These are phyloP conservation scores for Oryza officinalis DNA, from an alignment of 176 grass and related monocot species.

Conservation along the genomic window DNA sequence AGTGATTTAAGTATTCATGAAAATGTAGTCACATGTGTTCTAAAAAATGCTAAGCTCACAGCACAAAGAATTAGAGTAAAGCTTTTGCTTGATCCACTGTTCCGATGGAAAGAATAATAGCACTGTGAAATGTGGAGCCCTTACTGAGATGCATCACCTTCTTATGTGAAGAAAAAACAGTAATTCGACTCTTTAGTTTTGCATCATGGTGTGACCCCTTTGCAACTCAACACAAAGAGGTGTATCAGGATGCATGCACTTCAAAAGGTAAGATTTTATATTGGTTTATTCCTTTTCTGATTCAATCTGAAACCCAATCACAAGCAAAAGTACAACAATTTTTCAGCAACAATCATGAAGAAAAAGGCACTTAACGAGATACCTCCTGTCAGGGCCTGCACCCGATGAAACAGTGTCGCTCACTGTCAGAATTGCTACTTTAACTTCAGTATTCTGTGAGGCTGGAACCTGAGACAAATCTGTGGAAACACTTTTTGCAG, in stretches of 20 bases:
- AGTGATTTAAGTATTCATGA: not conserved
- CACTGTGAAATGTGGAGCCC: slow-evolving; percentile 37
- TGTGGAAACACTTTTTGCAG: slow-evolving; percentile 20
- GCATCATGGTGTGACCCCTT: slow-evolving; percentile 80
- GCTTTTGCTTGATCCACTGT: not conserved
- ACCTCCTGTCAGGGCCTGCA: slow-evolving; percentile 88
- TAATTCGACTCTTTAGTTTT: slow-evolving; percentile 54
- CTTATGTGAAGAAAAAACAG: slow-evolving; percentile 43
- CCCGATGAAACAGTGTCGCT: slow-evolving; percentile 96
- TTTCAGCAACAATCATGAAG: not conserved
- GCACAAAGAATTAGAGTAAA: not conserved
- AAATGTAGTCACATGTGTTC: not conserved
- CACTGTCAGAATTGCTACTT: slow-evolving; percentile 92
- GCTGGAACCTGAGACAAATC: slow-evolving; percentile 18
- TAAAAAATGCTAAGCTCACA: not conserved
- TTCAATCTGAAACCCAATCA: not conserved
- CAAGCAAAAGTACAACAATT: not conserved
- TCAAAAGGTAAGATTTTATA: not conserved
- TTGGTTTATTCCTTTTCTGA: not conserved
- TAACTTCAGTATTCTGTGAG: slow-evolving; percentile 49
- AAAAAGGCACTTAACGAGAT: slow-evolving; percentile 22
- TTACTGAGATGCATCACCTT: slow-evolving; percentile 37
- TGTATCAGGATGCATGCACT: slow-evolving; percentile 78
- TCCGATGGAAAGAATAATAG: not conserved
- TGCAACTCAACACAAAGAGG: slow-evolving; percentile 57